Evolutionary conservation across 208 protist species (phyloP).

Genomic region (Crithidia sp.): DNA sequence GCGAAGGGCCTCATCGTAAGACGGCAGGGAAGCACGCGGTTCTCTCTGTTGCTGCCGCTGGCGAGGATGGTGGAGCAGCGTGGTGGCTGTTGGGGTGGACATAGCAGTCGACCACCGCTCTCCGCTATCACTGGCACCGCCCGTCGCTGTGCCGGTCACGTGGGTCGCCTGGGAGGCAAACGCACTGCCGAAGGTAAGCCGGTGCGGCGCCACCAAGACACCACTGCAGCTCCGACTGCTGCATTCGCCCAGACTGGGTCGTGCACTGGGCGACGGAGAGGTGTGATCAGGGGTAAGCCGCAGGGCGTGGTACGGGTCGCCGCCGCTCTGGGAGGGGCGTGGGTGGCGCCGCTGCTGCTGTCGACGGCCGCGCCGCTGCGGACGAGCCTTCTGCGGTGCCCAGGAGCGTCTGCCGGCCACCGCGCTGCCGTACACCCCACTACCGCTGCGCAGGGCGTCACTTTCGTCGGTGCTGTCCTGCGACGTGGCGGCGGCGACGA

Average conservation of each 20-base stretch:
- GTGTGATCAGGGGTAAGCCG: conserved; percentile 2
- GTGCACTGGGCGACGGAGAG: conserved; percentile 3
- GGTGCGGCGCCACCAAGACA: conserved; percentile 18
- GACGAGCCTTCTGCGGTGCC: conserved; percentile 27
- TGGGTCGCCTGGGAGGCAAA: conserved; percentile 7
- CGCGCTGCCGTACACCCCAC: conserved; percentile 30
- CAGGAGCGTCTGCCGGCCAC: conserved; percentile 28
- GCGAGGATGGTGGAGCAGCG: background rate
- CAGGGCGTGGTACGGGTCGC: conserved; percentile 7
- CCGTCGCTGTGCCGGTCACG: background rate
- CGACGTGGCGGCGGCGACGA: background rate
- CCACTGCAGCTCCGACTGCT: background rate
- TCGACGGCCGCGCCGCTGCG: background rate
- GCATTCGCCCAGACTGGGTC: background rate
- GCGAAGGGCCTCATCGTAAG: conserved; percentile 1
- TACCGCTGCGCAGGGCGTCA: background rate
- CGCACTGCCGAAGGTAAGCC: conserved; percentile 33
- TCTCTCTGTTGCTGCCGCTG: background rate
- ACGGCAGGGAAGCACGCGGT: conserved; percentile 8
- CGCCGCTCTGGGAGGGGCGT: conserved; percentile 1
- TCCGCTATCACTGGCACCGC: conserved; percentile 6
- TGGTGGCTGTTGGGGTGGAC: background rate
- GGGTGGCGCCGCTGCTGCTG: background rate
- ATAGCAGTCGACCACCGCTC: conserved; percentile 21
- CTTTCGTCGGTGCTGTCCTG: background rate